Percentiles rank a stretch among this genome's conserved stretches.
These are phyloP conservation scores for Alternaria tenuissima DNA, from an alignment of 2,329 filamentous ascomycete species.

Conservation along the genomic window DNA sequence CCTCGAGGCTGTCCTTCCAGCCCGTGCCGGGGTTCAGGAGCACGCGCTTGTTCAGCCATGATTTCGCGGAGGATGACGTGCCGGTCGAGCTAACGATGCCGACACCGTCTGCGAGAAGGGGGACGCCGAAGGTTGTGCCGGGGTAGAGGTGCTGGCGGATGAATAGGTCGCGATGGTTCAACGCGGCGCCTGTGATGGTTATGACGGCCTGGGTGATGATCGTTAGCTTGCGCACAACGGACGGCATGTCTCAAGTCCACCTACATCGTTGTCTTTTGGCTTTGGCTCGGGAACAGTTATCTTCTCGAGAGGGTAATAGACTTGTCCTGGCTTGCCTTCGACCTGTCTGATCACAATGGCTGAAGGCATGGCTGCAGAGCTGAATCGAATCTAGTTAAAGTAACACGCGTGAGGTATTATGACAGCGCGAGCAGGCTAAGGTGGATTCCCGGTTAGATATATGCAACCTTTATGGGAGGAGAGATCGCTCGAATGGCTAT, in stretches of 20 bases:
- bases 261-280: slow-evolving; percentile 45
- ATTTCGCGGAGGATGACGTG: slow-evolving; percentile 59
- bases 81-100: slow-evolving; percentile 76
- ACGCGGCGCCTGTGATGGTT: slow-evolving; percentile 77
- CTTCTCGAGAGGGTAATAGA: slow-evolving; percentile 74
- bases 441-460: background rate
- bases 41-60: slow-evolving; percentile 73
- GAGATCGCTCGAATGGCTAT: background rate
- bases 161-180: slow-evolving; percentile 96
- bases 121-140: slow-evolving; percentile 77
- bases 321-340: slow-evolving; percentile 84
- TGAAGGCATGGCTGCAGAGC: slow-evolving; percentile 53
- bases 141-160: slow-evolving; percentile 93
- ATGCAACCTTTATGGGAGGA: background rate
- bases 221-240: slow-evolving; percentile 1
- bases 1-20: slow-evolving; percentile 75
- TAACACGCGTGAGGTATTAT: background rate
- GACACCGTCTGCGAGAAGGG: slow-evolving; percentile 83
- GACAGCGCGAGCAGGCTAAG: background rate
- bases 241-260: background rate
- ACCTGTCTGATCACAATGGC: slow-evolving; percentile 72
- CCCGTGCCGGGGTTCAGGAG: slow-evolving; percentile 79
- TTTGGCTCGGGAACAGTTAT: slow-evolving; percentile 39
- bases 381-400: background rate
- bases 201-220: slow-evolving; percentile 72